Percentiles rank a stretch among this genome's conserved stretches.
These are phyloP conservation scores for Trypanosoma avium DNA, from an alignment of 208 protist species.

Conservation along the genomic window DNA sequence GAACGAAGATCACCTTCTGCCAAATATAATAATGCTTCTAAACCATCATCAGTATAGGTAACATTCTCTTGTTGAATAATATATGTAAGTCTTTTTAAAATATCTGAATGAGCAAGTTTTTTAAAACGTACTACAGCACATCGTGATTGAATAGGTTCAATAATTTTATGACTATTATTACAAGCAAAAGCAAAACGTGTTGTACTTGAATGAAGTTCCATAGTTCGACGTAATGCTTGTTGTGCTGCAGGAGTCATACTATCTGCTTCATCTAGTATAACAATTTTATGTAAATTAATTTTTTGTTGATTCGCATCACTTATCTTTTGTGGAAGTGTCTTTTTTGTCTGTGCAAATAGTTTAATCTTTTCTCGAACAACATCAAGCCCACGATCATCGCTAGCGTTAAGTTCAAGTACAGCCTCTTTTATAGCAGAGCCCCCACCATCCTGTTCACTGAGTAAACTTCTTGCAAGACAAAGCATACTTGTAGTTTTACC, in stretches of 20 bases:
- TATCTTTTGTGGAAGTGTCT: conserved; percentile 81
- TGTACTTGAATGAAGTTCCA: conserved; percentile 97
- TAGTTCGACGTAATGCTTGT: conserved; percentile 98
- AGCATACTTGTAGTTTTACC: conserved; percentile 98
- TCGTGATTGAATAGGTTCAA: conserved; percentile 99
- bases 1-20: conserved; percentile 97
- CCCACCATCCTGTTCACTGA: conserved; percentile 55
- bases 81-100: conserved; percentile 91
- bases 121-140: conserved; percentile 89
- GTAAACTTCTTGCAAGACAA: conserved; percentile 94
- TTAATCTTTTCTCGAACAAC: conserved; percentile 99
- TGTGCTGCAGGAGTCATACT: conserved; percentile 98
- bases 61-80: conserved; percentile 93
- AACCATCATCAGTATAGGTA: conserved; percentile 91
- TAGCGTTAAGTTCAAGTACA: conserved; percentile 99
- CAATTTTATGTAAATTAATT: conserved; percentile 96
- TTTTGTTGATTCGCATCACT: conserved; percentile 19
- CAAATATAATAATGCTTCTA: conserved; percentile 98
- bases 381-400: conserved; percentile 98
- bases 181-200: conserved; percentile 99
- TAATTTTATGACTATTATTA: conserved; percentile 99
- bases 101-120: conserved; percentile 86
- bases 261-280: conserved; percentile 99
- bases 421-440: conserved; percentile 86
- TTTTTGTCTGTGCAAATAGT: conserved; percentile 96